Percentiles rank a stretch among this genome's conserved stretches.
phyloP scores from a whole-genome alignment of 768 basidiomycete species.

The Mycena capillaripes region DNA sequence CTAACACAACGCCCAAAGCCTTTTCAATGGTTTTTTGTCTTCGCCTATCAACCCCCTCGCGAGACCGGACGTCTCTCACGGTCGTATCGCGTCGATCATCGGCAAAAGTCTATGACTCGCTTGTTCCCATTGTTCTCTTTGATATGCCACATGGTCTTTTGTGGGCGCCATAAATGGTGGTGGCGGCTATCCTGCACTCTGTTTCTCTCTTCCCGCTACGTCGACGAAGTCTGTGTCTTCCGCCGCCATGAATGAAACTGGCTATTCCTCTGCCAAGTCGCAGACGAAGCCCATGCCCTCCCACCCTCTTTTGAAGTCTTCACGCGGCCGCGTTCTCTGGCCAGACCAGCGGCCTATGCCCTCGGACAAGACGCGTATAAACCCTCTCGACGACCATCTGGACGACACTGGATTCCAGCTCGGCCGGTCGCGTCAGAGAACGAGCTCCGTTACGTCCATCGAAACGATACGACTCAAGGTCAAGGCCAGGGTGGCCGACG shows the following conservation, averaged over 20 bases:
- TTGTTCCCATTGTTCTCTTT: slow-evolving; percentile 34
- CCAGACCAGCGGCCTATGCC: slow-evolving; percentile 19
- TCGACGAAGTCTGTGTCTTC: slow-evolving; percentile 27
- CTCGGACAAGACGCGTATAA: background rate
- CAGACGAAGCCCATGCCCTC: slow-evolving; percentile 25
- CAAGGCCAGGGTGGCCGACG: slow-evolving; percentile 16
- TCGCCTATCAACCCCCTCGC: background rate
- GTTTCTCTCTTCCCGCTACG: slow-evolving; percentile 1
- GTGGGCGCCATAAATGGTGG: background rate
- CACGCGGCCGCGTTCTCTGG: slow-evolving; percentile 34
- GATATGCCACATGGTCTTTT: slow-evolving; percentile 1
- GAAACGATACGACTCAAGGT: slow-evolving; percentile 33
- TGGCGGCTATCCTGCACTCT: background rate
- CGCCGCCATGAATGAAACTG: slow-evolving; percentile 11
- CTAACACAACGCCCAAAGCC: no score
- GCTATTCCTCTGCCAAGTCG: slow-evolving; percentile 21
- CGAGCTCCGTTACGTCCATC: slow-evolving; percentile 32
- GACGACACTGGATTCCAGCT: background rate
- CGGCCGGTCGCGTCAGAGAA: slow-evolving; percentile 29
- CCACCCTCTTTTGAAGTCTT: slow-evolving; percentile 37
- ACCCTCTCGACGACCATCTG: background rate
- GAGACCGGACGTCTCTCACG: slow-evolving; percentile 2
- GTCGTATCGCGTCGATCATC: slow-evolving; percentile 2
- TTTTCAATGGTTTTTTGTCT: background rate
- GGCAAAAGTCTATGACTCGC: slow-evolving; percentile 12